Evolutionary conservation across 1,139 yeast genomes (phyloP).

Genomic region (Candida anutae): DNA sequence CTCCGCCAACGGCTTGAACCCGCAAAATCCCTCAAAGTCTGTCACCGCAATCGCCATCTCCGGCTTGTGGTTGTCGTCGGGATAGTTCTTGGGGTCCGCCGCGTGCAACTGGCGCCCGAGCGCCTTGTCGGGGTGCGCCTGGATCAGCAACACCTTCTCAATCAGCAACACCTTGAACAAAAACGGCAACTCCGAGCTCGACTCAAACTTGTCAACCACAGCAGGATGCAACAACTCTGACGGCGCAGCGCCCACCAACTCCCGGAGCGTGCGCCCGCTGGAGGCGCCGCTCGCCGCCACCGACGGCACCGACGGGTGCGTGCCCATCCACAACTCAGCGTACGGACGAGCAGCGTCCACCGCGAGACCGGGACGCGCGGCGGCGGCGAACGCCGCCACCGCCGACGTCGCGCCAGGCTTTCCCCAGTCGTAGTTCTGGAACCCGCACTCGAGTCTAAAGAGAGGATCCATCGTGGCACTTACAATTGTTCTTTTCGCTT

Average conservation of each 20-base stretch:
- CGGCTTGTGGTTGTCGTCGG: slow-evolving; percentile 97
- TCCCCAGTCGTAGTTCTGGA: slow-evolving; percentile 79
- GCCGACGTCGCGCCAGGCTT: slow-evolving; percentile 78
- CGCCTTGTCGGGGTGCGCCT: slow-evolving; percentile 94
- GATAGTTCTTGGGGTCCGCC: slow-evolving; percentile 86
- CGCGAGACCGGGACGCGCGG: slow-evolving; percentile 51
- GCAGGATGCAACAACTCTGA: slow-evolving; percentile 45
- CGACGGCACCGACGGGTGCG: slow-evolving; percentile 93
- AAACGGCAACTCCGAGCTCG: slow-evolving; percentile 72
- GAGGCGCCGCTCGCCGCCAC: slow-evolving; percentile 33
- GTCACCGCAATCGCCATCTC: slow-evolving; percentile 99
- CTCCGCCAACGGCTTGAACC: slow-evolving; percentile 85
- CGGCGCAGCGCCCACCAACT: slow-evolving; percentile 57
- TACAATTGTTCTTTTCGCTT: too few relatives aligned
- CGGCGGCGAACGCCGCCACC: slow-evolving; percentile 79
- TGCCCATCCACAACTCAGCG: slow-evolving; percentile 98
- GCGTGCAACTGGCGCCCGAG: slow-evolving; percentile 71
- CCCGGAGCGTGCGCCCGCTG: slow-evolving; percentile 51
- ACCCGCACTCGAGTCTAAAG: slow-evolving; percentile 48
- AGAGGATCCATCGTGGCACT: slow-evolving; percentile 10
- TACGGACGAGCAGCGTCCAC: slow-evolving; percentile 73
- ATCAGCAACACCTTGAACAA: slow-evolving; percentile 90
- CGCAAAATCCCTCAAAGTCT: slow-evolving; percentile 95
- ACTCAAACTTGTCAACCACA: slow-evolving; percentile 61
- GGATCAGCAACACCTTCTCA: slow-evolving; percentile 86